Conservation (phyloP, 2,329 filamentous ascomycete genomes). For the Ambrosiella xylebori region DNA sequence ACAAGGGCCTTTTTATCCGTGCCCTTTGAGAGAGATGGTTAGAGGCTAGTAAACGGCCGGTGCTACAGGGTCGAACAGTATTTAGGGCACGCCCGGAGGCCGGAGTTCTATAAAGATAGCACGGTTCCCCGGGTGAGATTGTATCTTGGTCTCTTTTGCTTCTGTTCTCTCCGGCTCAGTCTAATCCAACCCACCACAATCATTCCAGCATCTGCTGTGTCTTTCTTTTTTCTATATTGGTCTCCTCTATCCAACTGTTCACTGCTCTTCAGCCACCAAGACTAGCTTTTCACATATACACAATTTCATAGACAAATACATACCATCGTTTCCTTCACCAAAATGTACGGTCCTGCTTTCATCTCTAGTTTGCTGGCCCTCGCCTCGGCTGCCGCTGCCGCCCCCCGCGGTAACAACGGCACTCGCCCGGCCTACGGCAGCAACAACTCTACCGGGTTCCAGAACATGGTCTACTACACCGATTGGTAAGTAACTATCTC, state of each 20-base stretch:
- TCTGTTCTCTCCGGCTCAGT: background rate
- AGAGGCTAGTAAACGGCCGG: background rate
- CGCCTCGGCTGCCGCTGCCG: background rate
- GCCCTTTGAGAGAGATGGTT: too few relatives aligned
- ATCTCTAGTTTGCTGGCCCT: slow-evolving; percentile 7
- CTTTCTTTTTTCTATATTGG: background rate
- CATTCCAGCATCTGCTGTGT: slow-evolving; percentile 5
- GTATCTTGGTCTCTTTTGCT: background rate
- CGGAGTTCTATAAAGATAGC: background rate
- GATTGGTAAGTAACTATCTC: slow-evolving; percentile 8
- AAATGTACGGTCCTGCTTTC: slow-evolving; percentile 4
- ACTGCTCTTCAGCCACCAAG: background rate
- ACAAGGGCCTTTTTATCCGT: too few relatives aligned
- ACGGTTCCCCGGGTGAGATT: background rate
- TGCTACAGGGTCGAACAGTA: background rate
- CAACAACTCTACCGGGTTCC: background rate
- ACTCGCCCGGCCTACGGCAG: background rate
- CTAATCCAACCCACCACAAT: background rate
- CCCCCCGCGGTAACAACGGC: background rate
- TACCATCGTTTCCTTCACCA: background rate
- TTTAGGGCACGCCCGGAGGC: background rate
- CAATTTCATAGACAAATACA: background rate
- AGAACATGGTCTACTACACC: slow-evolving; percentile 13
- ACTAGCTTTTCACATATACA: background rate
- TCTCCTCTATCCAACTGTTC: background rate